Evolutionary conservation across 495 filamentous ascomycete genomes (phyloP), one percentile per base, ranked within the genome.

Genomic region (Collariella sp.): DNA sequence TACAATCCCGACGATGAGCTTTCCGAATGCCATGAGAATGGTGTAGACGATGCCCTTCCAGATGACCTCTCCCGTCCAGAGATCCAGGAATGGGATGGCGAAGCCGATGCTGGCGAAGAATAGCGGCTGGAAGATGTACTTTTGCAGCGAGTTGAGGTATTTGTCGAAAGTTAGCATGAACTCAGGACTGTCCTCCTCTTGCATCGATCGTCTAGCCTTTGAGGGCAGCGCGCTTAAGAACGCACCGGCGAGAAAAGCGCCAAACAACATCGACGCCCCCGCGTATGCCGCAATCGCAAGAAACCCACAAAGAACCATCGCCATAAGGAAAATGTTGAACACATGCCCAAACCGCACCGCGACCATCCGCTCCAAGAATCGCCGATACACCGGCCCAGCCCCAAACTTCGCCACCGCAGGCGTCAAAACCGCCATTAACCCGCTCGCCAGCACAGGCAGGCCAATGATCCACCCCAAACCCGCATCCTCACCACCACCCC

Each of bases 41-140:
- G 83, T 67, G 59, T 89, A 93, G 16, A 88, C 73, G 1, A 89
- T 55, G 1, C 87, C 88, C 9, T 81, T 77, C 88, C 84, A 93
- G 19, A 89, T 61, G 0, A 87, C 72, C 45, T 63, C 61, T 5
- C 78, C 78, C 2, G 61, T 59, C 62, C 89, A 91, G 73, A 93
- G 81, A 12, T 81, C 65, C 0, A 79, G 76, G 34, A 91, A 83
- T 0, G 88, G 86, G 18, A 94, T 85, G 0, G 86, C 81, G 59
- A 91, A 90, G 1, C 88, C 86, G 36, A 91, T 85, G 0, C 84
- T 88, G 18, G 86, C 82, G 58, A 93, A 94, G 70, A 93, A 91
- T 45, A 89, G 77, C 0, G 88, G 86, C 22, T 80, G 79, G 0
- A 93, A 69, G 2, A 90, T 73, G 22, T 71, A 72, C 7, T 69